phyloP scores from a whole-genome alignment of 306 rosid species.

The Gynostemma pentaphyllum region DNA sequence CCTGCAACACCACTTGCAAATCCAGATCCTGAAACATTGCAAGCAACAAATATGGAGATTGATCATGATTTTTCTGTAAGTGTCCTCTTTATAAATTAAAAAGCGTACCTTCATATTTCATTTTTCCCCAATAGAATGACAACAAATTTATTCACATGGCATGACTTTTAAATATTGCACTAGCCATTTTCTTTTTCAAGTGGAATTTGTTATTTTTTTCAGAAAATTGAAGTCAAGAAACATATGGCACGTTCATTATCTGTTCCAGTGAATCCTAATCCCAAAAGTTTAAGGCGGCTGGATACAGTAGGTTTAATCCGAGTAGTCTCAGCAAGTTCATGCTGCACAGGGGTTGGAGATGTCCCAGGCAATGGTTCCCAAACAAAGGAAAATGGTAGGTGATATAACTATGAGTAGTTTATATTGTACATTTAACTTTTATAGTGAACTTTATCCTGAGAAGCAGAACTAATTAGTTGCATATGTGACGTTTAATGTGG shows the following conservation, averaged over 20 bases:
- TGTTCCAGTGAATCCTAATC: conserved; percentile 52
- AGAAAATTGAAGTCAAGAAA: conserved; percentile 41
- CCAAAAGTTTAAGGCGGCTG: conserved; percentile 32
- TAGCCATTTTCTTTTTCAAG: conserved; percentile 1
- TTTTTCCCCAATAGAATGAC: not conserved
- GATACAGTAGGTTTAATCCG: conserved; percentile 63
- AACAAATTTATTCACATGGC: not conserved
- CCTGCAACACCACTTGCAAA: conserved; percentile 63
- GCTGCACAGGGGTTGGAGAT: conserved; percentile 23
- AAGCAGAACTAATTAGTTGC: not conserved
- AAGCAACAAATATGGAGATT: conserved; percentile 28
- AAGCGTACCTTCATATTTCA: not conserved
- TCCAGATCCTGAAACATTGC: conserved; percentile 21
- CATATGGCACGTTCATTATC: conserved; percentile 68
- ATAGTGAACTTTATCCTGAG: not conserved
- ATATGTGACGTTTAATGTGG: not conserved
- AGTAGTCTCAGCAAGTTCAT: conserved; percentile 54
- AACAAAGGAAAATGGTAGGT: conserved; percentile 42
- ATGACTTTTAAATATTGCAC: not conserved
- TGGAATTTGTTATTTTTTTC: conserved; percentile 19
- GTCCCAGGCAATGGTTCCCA: conserved; percentile 26
- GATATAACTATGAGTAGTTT: not conserved
- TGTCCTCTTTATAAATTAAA: conserved; percentile 1
- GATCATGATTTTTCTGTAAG: conserved; percentile 39
- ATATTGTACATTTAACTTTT: not conserved